A percentile compares a stretch with the other conserved stretches of the same genome.
Conservation (phyloP, 257 asterid genomes). For the Fraxinus pennsylvanica region DNA sequence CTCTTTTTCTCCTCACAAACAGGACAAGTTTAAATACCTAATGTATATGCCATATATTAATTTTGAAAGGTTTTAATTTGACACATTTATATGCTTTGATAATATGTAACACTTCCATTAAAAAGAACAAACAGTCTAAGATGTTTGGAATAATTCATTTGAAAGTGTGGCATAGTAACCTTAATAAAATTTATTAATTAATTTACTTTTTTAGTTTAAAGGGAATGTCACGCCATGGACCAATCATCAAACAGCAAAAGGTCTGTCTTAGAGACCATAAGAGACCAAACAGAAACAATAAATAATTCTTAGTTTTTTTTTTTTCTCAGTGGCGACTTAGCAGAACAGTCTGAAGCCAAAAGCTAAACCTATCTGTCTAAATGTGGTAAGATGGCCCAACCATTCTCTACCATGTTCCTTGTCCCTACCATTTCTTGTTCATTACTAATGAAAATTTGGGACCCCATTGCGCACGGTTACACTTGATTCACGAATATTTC, state of each 20-base stretch:
- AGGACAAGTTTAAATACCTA: no score
- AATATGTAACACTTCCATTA: no score
- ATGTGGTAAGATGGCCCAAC: slow-evolving; percentile 32
- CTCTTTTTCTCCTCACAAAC: no score
- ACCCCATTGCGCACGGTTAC: slow-evolving; percentile 43
- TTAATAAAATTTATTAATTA: no score
- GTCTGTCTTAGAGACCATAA: slow-evolving; percentile 30
- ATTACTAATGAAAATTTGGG: slow-evolving; percentile 32
- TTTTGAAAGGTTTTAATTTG: neutral
- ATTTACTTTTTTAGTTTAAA: neutral
- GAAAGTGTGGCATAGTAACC: neutral
- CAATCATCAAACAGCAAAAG: slow-evolving; percentile 14
- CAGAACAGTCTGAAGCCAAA: slow-evolving; percentile 30
- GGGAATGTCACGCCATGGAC: neutral
- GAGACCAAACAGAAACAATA: slow-evolving; percentile 43
- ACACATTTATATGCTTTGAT: neutral
- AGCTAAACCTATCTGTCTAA: slow-evolving; percentile 31
- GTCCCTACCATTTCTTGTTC: slow-evolving; percentile 44
- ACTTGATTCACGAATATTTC: slow-evolving; percentile 25
- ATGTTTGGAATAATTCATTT: neutral
- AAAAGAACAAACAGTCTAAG: no score
- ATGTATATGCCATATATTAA: neutral
- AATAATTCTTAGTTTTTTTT: slow-evolving; percentile 2
- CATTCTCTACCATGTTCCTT: slow-evolving; percentile 17
- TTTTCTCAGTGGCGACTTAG: slow-evolving; percentile 25